Evolutionary conservation across 768 basidiomycete genomes (phyloP).

Genomic region (Naganishia vaughanmartiniae): DNA sequence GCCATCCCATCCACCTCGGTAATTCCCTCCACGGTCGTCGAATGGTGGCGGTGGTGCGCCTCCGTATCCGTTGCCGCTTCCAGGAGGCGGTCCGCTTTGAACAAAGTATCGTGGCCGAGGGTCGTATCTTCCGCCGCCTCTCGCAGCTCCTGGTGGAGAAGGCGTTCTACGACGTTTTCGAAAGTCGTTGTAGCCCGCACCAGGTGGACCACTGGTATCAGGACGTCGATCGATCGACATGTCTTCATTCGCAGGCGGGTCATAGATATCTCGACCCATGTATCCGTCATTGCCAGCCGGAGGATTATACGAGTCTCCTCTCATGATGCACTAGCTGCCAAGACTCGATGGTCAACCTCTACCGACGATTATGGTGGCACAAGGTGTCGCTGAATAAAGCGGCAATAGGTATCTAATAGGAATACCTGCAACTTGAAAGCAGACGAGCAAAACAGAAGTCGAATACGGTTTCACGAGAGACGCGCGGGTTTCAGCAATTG

Average conservation of each 20-base stretch:
- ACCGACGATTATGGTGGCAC: not conserved
- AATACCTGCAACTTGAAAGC: not conserved
- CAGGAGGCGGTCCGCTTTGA: not conserved
- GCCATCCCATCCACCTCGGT: conserved; percentile 14
- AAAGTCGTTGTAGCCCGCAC: conserved; percentile 2
- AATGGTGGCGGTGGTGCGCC: conserved; percentile 18
- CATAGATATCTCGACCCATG: conserved; percentile 21
- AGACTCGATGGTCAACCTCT: not conserved
- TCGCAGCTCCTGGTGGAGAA: conserved; percentile 1
- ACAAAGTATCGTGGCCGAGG: conserved; percentile 17
- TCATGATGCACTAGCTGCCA: not conserved
- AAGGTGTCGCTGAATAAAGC: not conserved
- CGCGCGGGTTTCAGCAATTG: conserved; percentile 11
- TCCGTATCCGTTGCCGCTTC: not conserved
- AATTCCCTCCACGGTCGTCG: conserved; percentile 6
- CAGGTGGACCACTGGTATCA: conserved; percentile 1
- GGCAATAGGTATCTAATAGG: conserved; percentile 14
- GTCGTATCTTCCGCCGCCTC: conserved; percentile 5
- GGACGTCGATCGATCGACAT: conserved; percentile 1
- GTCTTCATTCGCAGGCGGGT: not conserved
- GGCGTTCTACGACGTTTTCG: conserved; percentile 20
- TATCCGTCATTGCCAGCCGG: conserved; percentile 13
- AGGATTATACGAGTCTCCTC: conserved; percentile 19
- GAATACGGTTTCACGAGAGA: conserved; percentile 3
- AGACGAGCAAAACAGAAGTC: not conserved